Evolutionary conservation across 345 rosid species (phyloP).

Genomic region (Acer yangbiense): DNA sequence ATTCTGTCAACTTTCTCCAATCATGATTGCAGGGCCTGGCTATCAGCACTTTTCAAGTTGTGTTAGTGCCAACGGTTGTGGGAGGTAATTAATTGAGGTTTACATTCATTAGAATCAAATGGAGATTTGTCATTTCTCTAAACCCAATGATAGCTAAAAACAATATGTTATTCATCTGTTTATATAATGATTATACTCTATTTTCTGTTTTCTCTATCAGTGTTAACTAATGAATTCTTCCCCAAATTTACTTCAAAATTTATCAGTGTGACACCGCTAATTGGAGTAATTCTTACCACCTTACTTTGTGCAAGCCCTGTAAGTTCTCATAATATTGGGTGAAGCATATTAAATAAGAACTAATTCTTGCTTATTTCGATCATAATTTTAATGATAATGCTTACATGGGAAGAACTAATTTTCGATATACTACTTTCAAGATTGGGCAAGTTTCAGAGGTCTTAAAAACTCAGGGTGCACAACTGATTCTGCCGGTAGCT

Average conservation of each 20-base stretch:
- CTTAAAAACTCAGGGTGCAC: constrained; percentile 88
- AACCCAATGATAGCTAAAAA: not conserved
- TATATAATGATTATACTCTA: constrained; percentile 8
- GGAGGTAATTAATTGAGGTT: constrained; percentile 62
- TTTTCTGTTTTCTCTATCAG: constrained; percentile 45
- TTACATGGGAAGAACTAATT: constrained; percentile 13
- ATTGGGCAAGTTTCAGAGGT: constrained; percentile 95
- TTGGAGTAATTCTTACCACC: constrained; percentile 92
- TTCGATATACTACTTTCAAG: constrained; percentile 33
- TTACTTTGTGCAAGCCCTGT: constrained; percentile 98
- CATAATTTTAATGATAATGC: constrained; percentile 8
- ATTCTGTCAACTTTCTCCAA: constrained; percentile 10
- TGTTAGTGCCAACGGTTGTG: constrained; percentile 77
- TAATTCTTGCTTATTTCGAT: constrained; percentile 4
- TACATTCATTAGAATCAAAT: constrained; percentile 4
- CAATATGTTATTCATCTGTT: not conserved
- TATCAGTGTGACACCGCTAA: constrained; percentile 75
- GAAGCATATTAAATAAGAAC: not conserved
- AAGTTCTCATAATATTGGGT: constrained; percentile 35
- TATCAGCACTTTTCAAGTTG: constrained; percentile 96
- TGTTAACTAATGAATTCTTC: constrained; percentile 85
- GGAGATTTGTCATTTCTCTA: constrained; percentile 5
- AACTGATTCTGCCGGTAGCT: constrained; percentile 84
- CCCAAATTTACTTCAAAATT: constrained; percentile 89
- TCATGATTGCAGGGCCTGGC: constrained; percentile 73